These are phyloP conservation scores for Peronospora destructor DNA, from an alignment of 352 stramenopile species.

Conservation along the genomic window DNA sequence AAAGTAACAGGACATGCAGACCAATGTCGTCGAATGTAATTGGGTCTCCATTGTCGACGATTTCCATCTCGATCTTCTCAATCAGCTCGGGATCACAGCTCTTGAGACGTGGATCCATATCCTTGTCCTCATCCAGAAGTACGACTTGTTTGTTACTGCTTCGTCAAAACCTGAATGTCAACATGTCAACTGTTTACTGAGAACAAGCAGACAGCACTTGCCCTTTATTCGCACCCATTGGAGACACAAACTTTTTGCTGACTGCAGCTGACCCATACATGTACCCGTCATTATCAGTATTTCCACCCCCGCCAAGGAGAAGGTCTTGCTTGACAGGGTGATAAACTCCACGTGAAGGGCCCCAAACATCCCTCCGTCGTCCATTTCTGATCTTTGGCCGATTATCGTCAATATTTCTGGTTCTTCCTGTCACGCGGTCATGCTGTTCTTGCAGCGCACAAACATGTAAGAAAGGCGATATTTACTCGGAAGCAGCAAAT, in stretches of 20 bases:
- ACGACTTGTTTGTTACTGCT: constrained; percentile 16
- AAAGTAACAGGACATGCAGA: constrained; percentile 15
- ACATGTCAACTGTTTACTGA: not conserved
- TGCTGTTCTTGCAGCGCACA: constrained; percentile 15
- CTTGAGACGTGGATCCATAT: constrained; percentile 91
- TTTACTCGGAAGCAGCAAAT: not conserved
- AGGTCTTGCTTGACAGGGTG: constrained; percentile 74
- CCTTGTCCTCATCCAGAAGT: constrained; percentile 43
- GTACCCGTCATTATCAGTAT: constrained; percentile 22
- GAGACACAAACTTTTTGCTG: constrained; percentile 72
- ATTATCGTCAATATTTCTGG: constrained; percentile 34
- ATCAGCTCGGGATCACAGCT: constrained; percentile 93
- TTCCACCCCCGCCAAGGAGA: constrained; percentile 38
- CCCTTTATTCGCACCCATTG: constrained; percentile 27
- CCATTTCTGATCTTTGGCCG: constrained; percentile 17
- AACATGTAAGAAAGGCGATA: not conserved
- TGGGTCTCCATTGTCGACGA: constrained; percentile 89
- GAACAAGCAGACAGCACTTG: not conserved
- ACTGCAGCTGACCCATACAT: constrained; percentile 31
- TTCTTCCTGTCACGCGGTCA: constrained; percentile 38
- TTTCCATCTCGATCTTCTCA: constrained; percentile 96
- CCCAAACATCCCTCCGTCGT: constrained; percentile 21
- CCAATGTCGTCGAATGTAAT: constrained; percentile 97
- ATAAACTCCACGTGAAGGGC: constrained; percentile 41
- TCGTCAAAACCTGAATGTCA: not conserved